Base-by-base conservation (phyloP, 139 green algal genomes). In the Coelastrella sp. region DNA sequence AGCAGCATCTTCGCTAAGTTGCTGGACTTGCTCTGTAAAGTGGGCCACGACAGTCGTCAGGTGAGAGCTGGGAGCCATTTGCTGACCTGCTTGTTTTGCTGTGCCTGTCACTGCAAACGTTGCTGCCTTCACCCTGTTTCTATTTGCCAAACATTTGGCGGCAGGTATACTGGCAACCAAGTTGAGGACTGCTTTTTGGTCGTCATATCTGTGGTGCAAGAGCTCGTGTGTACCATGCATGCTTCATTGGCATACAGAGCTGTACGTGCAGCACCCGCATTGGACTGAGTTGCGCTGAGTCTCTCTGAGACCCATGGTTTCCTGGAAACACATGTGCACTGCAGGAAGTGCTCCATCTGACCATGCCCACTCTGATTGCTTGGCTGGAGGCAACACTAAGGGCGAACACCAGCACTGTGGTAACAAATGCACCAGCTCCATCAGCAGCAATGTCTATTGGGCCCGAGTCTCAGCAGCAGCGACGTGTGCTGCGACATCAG, bases 1-100 rank as follows among this genome's bases (percentile, higher is more conserved):
- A 68, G 17, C 27, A 53, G n/a, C 43, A 50, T 23, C 7, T 4
- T 78, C 1, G 41, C 79, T 15, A 23, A n/a, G 34, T 60, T 64
- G 13, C 64, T 85, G 17, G 79, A 85, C 48, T n/a, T 40, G 64
- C n/a, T 85, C 27, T 85, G 79, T 51, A 41, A 77, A 21, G 17
- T 5, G 8, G 79, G 79, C 2, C 15, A 69, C n/a, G 37, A 30
- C 13, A 85, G 19, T 17, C 66, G 68, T 66, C 27, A 79, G 64
- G 79, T 63, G 41, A 64, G 79, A 19, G 2, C 2, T 38, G 19
- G 67, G 6, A 25, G 27, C 27, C 17, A 15, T 19, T 7, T 66
- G 19, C 1, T 66, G 57, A 9, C 72, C 64, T 48, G 19, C 37
- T 51, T 15, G 38, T 41, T 38, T 21, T 21, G 38, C 25, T 59